Base-by-base conservation (phyloP, 305 asterid species). In the Fraxinus greggii region DNA sequence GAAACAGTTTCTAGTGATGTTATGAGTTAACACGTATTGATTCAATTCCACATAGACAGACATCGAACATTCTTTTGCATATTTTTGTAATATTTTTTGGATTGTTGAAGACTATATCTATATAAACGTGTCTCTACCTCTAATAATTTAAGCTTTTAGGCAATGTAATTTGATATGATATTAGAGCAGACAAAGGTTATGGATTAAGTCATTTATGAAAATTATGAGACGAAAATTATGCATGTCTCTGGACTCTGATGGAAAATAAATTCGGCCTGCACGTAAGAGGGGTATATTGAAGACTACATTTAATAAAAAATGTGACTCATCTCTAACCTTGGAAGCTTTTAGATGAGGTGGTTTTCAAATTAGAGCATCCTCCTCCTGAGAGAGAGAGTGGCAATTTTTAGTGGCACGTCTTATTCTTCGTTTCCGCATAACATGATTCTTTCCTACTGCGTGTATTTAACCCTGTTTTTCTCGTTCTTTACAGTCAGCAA, bases 401-500 rank as follows among this genome's bases (percentile, higher is more conserved):
- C 38, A 69, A 15, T 13, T 69, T 69, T 69, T 69, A 70, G 26
- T 70, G 23, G 13, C 42, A 32, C 26, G 7, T 26, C 35, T 24
- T n/a, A 70, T 7, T 29, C 23, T 69, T 69, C 28, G 74, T 69
- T 69, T 29, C 75, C 5, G 23, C 42, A 23, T 48, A 21, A 61
- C 19, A 9, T 4, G 73, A 26, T 56, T 56, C 42, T 35, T 86
- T 42, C 48, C 40, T 70, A 65, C 38, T 42, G 28, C 35, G 13
- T 72, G 63, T 65, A 23, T 78, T 45, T 86, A 81, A 87, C 83
- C 17, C 79, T 35, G 42, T 81, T 45, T 67, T 78, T 35, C 76
- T 70, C 38, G 29, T 19, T 70, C 76, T 70, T 80, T 84, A 82
- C 94, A 95, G 99, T 83, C 99, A 94, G 81, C 98, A 94, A 88